Evolutionary conservation across 192 early-diverging fungal species (phyloP).

Genomic region (Coemansia sp.): DNA sequence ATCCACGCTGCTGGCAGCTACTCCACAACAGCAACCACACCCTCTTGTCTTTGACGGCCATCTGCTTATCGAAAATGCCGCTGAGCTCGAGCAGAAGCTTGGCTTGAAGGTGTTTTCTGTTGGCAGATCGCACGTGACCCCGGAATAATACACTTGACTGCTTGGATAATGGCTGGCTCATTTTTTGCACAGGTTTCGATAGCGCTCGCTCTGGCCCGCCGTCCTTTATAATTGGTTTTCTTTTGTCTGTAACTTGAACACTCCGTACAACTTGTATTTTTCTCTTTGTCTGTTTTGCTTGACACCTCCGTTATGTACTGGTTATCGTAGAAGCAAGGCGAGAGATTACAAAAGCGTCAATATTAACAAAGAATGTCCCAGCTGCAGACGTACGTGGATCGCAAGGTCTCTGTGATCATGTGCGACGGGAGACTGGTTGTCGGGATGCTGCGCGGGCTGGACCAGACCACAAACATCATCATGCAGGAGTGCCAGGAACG

Average conservation of each 20-base stretch:
- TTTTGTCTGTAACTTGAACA: neutral
- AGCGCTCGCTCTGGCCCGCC: neutral
- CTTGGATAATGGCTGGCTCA: neutral
- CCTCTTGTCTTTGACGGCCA: constrained; percentile 87
- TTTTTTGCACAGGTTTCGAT: too few species aligned
- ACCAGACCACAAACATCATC: constrained; percentile 58
- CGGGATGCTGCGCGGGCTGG: constrained; percentile 55
- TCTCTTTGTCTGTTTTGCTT: neutral
- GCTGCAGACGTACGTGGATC: constrained; percentile 43
- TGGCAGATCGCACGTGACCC: constrained; percentile 37
- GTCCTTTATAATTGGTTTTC: neutral
- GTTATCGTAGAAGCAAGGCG: neutral
- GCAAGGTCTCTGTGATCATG: constrained; percentile 42
- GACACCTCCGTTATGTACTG: neutral
- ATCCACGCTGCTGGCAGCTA: constrained; percentile 61
- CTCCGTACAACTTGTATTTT: neutral
- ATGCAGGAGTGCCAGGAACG: constrained; percentile 56
- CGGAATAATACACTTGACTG: neutral
- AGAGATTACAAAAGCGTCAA: too few species aligned
- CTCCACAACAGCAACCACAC: constrained; percentile 59
- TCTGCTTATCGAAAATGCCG: constrained; percentile 64
- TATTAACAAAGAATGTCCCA: too few species aligned
- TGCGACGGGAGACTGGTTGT: constrained; percentile 49
- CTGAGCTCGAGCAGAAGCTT: constrained; percentile 63
- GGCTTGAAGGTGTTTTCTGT: constrained; percentile 78